Percentiles rank a stretch among this genome's conserved stretches.
phyloP scores from a whole-genome alignment of 2,329 filamentous ascomycete species.

The Aspergillus costaricaensis region DNA sequence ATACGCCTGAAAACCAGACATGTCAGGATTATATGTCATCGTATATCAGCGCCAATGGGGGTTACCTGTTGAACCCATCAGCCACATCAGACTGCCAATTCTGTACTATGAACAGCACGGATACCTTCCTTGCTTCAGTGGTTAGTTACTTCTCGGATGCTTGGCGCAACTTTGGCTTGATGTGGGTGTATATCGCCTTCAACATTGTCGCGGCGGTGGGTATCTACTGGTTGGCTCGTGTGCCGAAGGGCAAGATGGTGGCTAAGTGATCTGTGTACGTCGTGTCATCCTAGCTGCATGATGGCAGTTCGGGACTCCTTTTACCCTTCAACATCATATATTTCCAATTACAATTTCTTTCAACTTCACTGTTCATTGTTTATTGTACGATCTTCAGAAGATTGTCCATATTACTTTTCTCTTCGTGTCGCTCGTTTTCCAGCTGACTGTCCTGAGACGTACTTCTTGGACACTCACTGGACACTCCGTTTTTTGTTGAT shows the following conservation, averaged over 20 bases:
- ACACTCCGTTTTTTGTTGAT: neutral
- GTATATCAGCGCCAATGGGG: conserved; percentile 42
- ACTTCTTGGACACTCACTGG: neutral
- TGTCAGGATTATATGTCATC: conserved; percentile 55
- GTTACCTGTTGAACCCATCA: conserved; percentile 46
- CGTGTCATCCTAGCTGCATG: too few relatives aligned
- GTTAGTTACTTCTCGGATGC: conserved; percentile 47
- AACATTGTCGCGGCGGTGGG: conserved; percentile 60
- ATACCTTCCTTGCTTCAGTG: conserved; percentile 49
- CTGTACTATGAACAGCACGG: conserved; percentile 48
- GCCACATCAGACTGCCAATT: conserved; percentile 52
- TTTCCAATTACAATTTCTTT: neutral
- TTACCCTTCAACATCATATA: neutral
- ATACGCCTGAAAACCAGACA: conserved; percentile 60
- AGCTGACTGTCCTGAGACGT: neutral
- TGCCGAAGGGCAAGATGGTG: conserved; percentile 43
- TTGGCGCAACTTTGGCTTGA: conserved; percentile 71
- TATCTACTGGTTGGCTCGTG: conserved; percentile 64
- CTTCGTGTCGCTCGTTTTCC: neutral
- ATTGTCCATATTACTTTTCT: neutral
- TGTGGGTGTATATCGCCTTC: conserved; percentile 67
- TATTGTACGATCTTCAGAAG: neutral
- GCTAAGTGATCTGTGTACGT: neutral
- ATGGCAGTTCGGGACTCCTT: too few relatives aligned
- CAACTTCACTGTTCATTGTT: neutral